Conservation (phyloP, 2,329 filamentous ascomycete genomes). For the Scedosporium apiospermum region DNA sequence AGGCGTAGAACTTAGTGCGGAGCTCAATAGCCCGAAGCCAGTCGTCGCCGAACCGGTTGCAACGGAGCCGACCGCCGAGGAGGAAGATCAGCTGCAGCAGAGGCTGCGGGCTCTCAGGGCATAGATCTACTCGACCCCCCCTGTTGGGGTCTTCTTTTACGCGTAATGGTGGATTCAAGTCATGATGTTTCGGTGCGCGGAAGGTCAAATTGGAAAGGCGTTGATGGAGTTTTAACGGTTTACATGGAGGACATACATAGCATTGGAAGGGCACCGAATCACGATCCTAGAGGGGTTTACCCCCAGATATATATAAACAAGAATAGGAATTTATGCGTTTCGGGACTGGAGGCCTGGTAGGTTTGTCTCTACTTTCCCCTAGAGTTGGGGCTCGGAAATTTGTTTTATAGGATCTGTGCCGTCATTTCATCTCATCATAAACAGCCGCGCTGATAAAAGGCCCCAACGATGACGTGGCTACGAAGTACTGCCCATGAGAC, state of each 20-base stretch:
- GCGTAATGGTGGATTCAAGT: not conserved
- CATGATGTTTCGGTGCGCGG: not conserved
- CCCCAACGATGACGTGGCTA: not conserved
- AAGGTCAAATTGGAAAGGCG: not conserved
- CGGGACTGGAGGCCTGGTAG: too few relatives aligned
- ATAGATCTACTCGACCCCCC: constrained; percentile 15
- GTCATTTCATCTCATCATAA: too few relatives aligned
- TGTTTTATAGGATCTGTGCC: too few relatives aligned
- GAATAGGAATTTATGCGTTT: too few relatives aligned
- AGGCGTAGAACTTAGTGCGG: constrained; percentile 70
- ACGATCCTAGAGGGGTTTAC: too few relatives aligned
- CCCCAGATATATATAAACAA: too few relatives aligned
- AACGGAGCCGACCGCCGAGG: constrained; percentile 62
- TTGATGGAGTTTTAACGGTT: not conserved
- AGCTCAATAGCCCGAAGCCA: constrained; percentile 52
- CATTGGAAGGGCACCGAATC: not conserved
- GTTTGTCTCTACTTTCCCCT: too few relatives aligned
- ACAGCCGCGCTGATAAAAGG: too few relatives aligned
- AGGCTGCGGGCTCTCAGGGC: constrained; percentile 46
- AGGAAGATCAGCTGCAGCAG: constrained; percentile 66
- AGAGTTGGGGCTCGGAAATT: too few relatives aligned
- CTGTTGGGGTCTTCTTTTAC: not conserved
- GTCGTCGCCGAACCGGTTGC: constrained; percentile 48
- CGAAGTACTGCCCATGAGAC: not conserved
- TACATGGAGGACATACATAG: not conserved